Base-by-base conservation (phyloP, 345 rosid genomes). In the Rhodomyrtus tomentosa region DNA sequence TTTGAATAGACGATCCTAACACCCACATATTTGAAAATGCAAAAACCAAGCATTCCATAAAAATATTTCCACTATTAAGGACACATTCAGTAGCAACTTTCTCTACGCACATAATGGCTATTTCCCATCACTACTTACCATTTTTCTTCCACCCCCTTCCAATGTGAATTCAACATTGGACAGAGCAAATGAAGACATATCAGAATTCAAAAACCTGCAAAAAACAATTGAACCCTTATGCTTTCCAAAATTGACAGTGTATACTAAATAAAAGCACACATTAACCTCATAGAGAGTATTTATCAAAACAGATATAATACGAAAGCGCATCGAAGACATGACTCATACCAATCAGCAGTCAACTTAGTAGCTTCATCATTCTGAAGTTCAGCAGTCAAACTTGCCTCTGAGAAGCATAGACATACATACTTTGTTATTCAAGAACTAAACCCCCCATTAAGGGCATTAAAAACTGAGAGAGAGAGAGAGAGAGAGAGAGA, bases 131-230 rank as follows among this genome's bases (percentile, higher is more conserved):
- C 87, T 56, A 90, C 98, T 91, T 82, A 97, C 99, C 95, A 91
- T 76, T 82, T 86, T 90, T 83, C 89, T 89, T 89, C 92, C 93
- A 88, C 91, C 90, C 68, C 98, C 95, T 86, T 87, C 95, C 80
- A 97, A 86, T 12, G 90, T 87, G 82, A 93, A 82, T 86, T 94
- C 92, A 80, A 89, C 92, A 88, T 95, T 95, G 74, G 99, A 94
- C 85, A 91, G 92, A 87, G 88, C 88, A 91, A 93, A 92, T 79
- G 90, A 84, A 83, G 95, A 90, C 81, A 76, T 54, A 32, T 88
- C 91, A 48, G 91, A 88, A 85, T 86, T 86, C 72, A 85, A 81
- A 83, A 87, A 93, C 92, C 99, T 96, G 93, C 85, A 87, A 72
- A 49, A 76, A 87, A 81, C 82, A 85, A 68, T 32, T 32, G 79